A percentile compares a stretch with the other conserved stretches of the same genome.
These are phyloP conservation scores for Xanthoconium separans DNA, from an alignment of 1,284 basidiomycete genomes.

Conservation along the genomic window DNA sequence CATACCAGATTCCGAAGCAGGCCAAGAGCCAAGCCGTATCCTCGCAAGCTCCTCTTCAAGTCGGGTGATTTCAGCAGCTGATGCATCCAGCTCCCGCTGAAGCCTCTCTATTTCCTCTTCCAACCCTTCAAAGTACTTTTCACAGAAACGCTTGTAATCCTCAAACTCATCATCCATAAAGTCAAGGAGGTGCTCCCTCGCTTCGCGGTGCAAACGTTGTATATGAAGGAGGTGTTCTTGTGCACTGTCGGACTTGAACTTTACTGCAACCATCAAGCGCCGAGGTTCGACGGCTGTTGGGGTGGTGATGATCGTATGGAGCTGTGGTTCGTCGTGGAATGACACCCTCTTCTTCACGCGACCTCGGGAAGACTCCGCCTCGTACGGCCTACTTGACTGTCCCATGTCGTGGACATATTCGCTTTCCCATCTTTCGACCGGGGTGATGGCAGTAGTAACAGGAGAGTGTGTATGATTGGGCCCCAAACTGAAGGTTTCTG, in stretches of 20 bases:
- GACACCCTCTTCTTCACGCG: too few species aligned
- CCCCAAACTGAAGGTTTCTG: background rate
- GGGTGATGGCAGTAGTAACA: background rate
- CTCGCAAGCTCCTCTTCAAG: background rate
- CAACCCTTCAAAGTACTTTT: background rate
- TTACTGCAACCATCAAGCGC: background rate
- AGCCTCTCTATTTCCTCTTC: background rate
- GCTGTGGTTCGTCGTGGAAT: background rate
- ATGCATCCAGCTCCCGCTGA: background rate
- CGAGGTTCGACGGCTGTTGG: background rate
- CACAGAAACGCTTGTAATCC: background rate
- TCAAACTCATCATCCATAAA: background rate
- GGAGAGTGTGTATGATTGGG: background rate
- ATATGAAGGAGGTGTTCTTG: background rate
- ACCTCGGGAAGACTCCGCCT: too few species aligned
- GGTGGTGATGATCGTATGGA: background rate
- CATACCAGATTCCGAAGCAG: too few species aligned
- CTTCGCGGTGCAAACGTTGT: background rate
- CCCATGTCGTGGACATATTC: background rate
- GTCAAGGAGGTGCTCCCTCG: background rate
- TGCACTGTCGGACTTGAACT: background rate
- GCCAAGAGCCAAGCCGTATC: background rate
- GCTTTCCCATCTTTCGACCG: background rate
- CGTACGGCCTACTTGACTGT: background rate
- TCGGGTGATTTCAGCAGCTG: background rate